Evolutionary conservation across 306 rosid species (phyloP).

Genomic region (Sechiopsis laciniata): DNA sequence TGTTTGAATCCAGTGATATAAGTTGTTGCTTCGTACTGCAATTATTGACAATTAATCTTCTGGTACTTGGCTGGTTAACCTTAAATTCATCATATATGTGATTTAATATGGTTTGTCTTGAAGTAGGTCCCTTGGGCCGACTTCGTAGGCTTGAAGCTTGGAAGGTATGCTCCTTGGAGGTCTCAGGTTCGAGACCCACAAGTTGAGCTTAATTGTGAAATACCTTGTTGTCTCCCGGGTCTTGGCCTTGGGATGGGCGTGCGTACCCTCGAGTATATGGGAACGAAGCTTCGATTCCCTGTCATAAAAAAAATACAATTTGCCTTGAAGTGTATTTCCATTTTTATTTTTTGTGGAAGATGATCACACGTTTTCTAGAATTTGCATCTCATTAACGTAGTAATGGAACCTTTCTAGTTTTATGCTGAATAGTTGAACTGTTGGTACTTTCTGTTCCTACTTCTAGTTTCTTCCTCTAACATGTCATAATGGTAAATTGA

Average conservation of each 20-base stretch:
- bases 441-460: neutral
- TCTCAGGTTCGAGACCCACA: too few species aligned
- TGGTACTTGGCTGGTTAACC: slow-evolving; percentile 11
- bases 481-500: neutral
- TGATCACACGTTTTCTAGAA: neutral
- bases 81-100: neutral
- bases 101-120: neutral
- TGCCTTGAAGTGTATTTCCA: neutral
- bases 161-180: too few species aligned
- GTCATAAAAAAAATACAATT: neutral
- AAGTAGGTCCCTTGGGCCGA: too few species aligned
- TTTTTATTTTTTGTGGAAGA: neutral
- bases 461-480: neutral
- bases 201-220: too few species aligned
- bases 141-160: too few species aligned
- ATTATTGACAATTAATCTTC: slow-evolving; percentile 5
- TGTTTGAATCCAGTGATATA: neutral
- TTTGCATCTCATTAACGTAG: slow-evolving; percentile 8
- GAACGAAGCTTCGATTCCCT: too few species aligned
- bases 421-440: slow-evolving; percentile 10
- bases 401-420: slow-evolving; percentile 6
- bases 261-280: too few species aligned
- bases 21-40: neutral
- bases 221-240: too few species aligned
- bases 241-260: too few species aligned